Evolutionary conservation across 148 eudicot species (phyloP).

Genomic region (Fagopyrum esculentum): DNA sequence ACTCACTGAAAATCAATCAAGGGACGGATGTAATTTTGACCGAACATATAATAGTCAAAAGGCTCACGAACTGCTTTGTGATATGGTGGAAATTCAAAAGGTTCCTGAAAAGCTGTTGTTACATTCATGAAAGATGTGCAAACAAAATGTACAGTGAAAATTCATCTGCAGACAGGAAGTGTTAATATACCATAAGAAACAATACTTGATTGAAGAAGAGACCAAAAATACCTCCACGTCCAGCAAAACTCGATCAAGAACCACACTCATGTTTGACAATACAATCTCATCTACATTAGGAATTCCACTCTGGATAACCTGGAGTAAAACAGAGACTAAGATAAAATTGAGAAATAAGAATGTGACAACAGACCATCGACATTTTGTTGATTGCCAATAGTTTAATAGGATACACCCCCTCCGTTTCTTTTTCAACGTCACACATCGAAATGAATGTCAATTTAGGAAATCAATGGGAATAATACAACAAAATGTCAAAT

Average conservation of each 20-base stretch:
- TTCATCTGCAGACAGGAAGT: slow-evolving; percentile 16
- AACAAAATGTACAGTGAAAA: slow-evolving; percentile 5
- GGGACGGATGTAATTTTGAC: slow-evolving; percentile 73
- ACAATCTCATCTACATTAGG: slow-evolving; percentile 68
- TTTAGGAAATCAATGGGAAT: not conserved
- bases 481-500: not conserved
- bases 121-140: slow-evolving; percentile 13
- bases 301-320: slow-evolving; percentile 73
- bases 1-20: slow-evolving; percentile 88
- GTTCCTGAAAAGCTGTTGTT: slow-evolving; percentile 56
- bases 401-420: not conserved
- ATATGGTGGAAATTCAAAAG: slow-evolving; percentile 65
- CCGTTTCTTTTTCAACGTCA: not conserved
- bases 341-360: not conserved
- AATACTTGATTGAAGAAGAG: slow-evolving; percentile 16
- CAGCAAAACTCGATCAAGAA: slow-evolving; percentile 63
- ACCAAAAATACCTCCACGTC: slow-evolving; percentile 66
- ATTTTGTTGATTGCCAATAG: not conserved
- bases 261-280: slow-evolving; percentile 74
- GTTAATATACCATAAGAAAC: slow-evolving; percentile 16
- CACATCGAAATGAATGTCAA: not conserved
- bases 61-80: slow-evolving; percentile 91
- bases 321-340: slow-evolving; percentile 15
- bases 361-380: not conserved
- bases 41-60: slow-evolving; percentile 78